Base-by-base conservation (phyloP, 441 rosid species). In the Breynia disticha region DNA sequence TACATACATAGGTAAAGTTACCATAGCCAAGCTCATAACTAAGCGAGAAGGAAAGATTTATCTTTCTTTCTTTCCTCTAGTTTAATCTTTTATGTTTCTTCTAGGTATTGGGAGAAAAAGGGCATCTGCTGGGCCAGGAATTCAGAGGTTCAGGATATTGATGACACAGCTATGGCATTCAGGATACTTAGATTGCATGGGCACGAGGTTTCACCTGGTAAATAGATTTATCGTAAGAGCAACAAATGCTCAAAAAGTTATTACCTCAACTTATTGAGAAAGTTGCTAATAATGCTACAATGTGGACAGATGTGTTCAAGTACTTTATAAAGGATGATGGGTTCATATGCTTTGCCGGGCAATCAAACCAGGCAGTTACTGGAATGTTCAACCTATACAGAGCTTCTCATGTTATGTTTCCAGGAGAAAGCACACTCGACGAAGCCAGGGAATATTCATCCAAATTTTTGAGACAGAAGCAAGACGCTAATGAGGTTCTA, bases 91-190 rank as follows among this genome's bases (percentile, higher is more conserved):
- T 28, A n/a, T n/a, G n/a, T 28, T 28, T 28, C 35, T 28, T 28
- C 8, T 76, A 91, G 97, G 64, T 75, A 84, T 55, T 93, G 96
- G 97, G 76, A 74, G 5, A 76, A 83, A 28, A 64, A 83, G 15
- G 99, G 96, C 14, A 86, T 93, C 19, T 86, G 81, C 57, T 93
- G 99, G 99, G 96, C 97, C 16, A 84, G 96, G 62, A 78, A 86
- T 64, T 69, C 96, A 11, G 38, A 48, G 47, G 86, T 93, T 41
- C 83, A 73, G 38, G 99, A 93, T 52, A 71, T 93, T 47, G 99
- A 93, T 44, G 97, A 89, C 61, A 93, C 97, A 3, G 79, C 99
- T 22, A 93, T 93, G 98, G 98, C 85, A 38, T 88, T 93, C 64
- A 73, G 96, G 51, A 63, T 84, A 35, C 62, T 89, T 37, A 75